Evolutionary conservation across 192 early-diverging fungal species (phyloP), one percentile per base, ranked within the genome.

Genomic region (Bifiguratus adelaidae): DNA sequence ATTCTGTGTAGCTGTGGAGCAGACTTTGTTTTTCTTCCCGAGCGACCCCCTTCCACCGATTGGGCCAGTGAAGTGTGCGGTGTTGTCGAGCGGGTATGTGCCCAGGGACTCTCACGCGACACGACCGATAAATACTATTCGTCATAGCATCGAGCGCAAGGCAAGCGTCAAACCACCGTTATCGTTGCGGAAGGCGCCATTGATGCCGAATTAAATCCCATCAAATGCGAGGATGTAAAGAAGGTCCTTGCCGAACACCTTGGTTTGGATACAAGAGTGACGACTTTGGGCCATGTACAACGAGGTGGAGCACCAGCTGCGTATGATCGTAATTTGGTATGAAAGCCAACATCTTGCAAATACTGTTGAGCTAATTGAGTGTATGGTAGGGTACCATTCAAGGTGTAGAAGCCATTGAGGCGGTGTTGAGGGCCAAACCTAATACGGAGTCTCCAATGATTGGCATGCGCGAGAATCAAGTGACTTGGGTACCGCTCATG

Each of bases 161-260:
- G 92, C 41, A 91, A 88, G 54, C 76, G 89, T 53, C 92, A 89
- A 55, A 83, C 88, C 13, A 71, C 95, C 25, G 78, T 97, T 15
- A 94, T 97, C 47, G 85, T 97, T 6, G 86, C 83, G 48, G 95
- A 97, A 62, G 94, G 95, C 22, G 92, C 95, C 13, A 80, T 97
- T 33, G 95, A 97, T 56, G 75, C 76, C 41, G 60, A 88, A 42
- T 63, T 95, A 6, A 80, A 88, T 0, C 86, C 92, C 19, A 92
- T 97, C 52, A 91, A 85, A 32, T 55, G 84, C 20, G 86, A 92
- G 18, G 66, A 88, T 34, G 77, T 97, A 47, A 82, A 80, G 52
- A 80, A 89, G 37, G 70, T 94, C 16, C 61, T 97, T 33, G 76
- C 78, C 15, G 73, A 83, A 22, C 70, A 80, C 8, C 58, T 94